Percentiles rank a stretch among this genome's conserved stretches.
Evolutionary conservation across 495 filamentous ascomycete genomes (phyloP).

Genomic region (Daldinia childiae): DNA sequence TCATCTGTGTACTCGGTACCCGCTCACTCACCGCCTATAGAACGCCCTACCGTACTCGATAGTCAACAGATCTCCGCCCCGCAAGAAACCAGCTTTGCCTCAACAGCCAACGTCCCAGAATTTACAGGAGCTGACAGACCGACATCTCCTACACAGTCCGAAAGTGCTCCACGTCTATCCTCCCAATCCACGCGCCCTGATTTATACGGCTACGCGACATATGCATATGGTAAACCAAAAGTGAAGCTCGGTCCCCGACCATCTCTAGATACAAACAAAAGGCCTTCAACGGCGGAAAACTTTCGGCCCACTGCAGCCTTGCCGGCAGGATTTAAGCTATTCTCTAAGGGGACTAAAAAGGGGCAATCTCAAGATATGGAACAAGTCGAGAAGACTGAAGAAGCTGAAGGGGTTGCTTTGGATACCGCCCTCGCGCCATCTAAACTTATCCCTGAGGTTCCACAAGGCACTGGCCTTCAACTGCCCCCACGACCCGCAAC

Average conservation of each 20-base stretch:
- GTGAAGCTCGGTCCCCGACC: conserved; percentile 87
- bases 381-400: conserved; percentile 41
- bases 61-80: conserved; percentile 44
- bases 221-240: conserved; percentile 70
- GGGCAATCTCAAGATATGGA: conserved; percentile 46
- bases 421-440: conserved; percentile 24
- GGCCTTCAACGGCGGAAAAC: conserved; percentile 70
- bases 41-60: conserved; percentile 34
- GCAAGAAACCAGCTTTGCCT: conserved; percentile 54
- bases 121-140: conserved; percentile 52
- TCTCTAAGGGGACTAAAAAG: conserved; percentile 57
- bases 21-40: conserved; percentile 23
- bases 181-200: conserved; percentile 76
- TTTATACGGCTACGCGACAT: conserved; percentile 64
- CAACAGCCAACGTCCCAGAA: conserved; percentile 49
- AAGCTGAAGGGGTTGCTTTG: conserved; percentile 43
- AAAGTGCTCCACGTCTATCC: conserved; percentile 58
- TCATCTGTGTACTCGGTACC: conserved; percentile 43
- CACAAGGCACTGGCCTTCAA: conserved; percentile 48
- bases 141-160: conserved; percentile 51
- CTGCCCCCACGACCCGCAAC: conserved; percentile 56
- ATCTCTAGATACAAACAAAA: conserved; percentile 71
- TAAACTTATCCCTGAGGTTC: conserved; percentile 36
- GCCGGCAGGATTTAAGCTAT: conserved; percentile 63
- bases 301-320: conserved; percentile 78